phyloP scores from a whole-genome alignment of 1,139 yeast species.

The Pichia sp. region DNA sequence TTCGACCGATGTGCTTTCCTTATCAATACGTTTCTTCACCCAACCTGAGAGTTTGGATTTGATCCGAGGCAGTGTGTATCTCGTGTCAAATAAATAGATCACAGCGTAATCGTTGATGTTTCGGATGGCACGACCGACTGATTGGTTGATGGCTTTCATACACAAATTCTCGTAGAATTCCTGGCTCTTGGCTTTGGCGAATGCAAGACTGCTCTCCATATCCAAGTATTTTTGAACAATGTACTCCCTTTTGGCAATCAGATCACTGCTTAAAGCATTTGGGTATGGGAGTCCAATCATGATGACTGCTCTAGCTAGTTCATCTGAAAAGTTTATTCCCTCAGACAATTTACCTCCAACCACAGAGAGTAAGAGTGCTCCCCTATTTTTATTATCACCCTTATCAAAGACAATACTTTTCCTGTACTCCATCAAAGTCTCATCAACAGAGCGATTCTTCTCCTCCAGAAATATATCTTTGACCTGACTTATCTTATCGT shows the following conservation, averaged over 20 bases:
- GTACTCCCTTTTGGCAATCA: conserved; percentile 66
- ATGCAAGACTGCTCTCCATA: conserved; percentile 40
- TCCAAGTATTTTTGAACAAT: conserved; percentile 45
- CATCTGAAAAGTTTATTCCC: conserved; percentile 88
- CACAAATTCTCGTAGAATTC: conserved; percentile 80
- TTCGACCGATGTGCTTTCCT: conserved; percentile 19
- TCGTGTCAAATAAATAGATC: conserved; percentile 64
- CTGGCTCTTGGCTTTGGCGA: conserved; percentile 47
- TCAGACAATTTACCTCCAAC: conserved; percentile 95
- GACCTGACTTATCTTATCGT: conserved; percentile 33
- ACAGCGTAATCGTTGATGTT: conserved; percentile 78
- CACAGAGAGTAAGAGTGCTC: conserved; percentile 75
- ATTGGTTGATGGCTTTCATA: conserved; percentile 89
- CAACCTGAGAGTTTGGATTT: conserved; percentile 69
- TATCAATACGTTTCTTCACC: conserved; percentile 49
- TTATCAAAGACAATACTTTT: conserved; percentile 28
- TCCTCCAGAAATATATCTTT: conserved; percentile 61
- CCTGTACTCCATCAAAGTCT: conserved; percentile 50
- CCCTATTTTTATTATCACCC: conserved; percentile 30
- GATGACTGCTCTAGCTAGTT: conserved; percentile 79
- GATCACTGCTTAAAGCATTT: conserved; percentile 76
- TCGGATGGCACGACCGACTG: conserved; percentile 89
- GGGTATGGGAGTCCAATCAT: conserved; percentile 93
- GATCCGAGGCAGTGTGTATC: conserved; percentile 49
- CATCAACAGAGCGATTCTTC: conserved; percentile 41